Percentiles rank a stretch among this genome's conserved stretches.
Evolutionary conservation across 2,329 filamentous ascomycete genomes (phyloP).

Genomic region (Blumeriella jaapii): DNA sequence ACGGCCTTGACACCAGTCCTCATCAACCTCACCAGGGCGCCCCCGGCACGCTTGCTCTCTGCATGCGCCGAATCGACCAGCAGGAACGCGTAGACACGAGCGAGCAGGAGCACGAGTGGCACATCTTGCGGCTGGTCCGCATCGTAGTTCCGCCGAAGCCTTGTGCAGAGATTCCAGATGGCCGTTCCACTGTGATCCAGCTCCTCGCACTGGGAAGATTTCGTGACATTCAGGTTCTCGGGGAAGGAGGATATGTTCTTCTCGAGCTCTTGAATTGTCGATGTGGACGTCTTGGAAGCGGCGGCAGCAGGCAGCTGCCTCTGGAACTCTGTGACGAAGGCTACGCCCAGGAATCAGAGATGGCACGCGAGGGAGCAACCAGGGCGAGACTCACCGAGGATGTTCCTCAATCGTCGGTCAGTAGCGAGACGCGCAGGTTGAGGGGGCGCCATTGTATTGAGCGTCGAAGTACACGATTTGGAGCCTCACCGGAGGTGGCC

Average conservation of each 20-base stretch:
- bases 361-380: slow-evolving; percentile 9
- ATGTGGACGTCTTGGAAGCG: slow-evolving; percentile 10
- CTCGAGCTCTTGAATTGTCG: slow-evolving; percentile 32
- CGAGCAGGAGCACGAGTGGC: slow-evolving; percentile 23
- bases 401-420: slow-evolving; percentile 26
- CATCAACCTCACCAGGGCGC: slow-evolving; percentile 44
- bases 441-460: slow-evolving; percentile 15
- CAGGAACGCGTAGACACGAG: slow-evolving; percentile 50
- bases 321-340: slow-evolving; percentile 20
- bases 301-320: slow-evolving; percentile 15
- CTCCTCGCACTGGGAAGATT: slow-evolving; percentile 31
- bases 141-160: slow-evolving; percentile 32
- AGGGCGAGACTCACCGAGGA: slow-evolving; percentile 24
- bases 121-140: slow-evolving; percentile 14
- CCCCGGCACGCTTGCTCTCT: slow-evolving; percentile 21
- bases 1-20: slow-evolving; percentile 56
- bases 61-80: slow-evolving; percentile 49
- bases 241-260: slow-evolving; percentile 29
- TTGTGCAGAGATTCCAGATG: slow-evolving; percentile 58
- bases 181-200: slow-evolving; percentile 44
- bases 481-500: too few relatives aligned
- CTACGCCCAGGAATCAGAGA: slow-evolving; percentile 11
- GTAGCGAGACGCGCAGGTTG: slow-evolving; percentile 16
- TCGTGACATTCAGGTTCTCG: slow-evolving; percentile 22
- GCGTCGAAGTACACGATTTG: too few relatives aligned